Percentiles rank a stretch among this genome's conserved stretches.
Conservation (phyloP, 805 yeast genomes). For the Lipomyces yamanashiensis region DNA sequence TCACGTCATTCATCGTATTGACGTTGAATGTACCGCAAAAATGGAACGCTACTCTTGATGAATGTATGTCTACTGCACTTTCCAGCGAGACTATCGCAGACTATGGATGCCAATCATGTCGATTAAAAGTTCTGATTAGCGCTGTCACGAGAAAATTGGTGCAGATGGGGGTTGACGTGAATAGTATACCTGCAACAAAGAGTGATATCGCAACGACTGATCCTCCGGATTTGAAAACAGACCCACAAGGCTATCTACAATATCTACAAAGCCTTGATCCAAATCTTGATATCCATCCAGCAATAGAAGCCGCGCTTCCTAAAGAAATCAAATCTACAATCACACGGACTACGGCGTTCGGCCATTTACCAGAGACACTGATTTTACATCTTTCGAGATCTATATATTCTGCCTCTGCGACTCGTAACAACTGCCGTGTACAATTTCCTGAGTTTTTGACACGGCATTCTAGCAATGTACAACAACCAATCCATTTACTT, state of each 20-base stretch:
- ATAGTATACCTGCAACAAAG: not conserved
- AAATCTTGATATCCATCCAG: slow-evolving; percentile 60
- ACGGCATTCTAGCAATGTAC: slow-evolving; percentile 40
- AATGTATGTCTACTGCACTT: slow-evolving; percentile 60
- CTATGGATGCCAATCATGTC: slow-evolving; percentile 73
- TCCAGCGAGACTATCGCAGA: slow-evolving; percentile 77
- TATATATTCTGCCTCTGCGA: slow-evolving; percentile 64
- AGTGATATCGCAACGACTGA: not conserved
- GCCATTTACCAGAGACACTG: slow-evolving; percentile 70
- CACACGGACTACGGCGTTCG: slow-evolving; percentile 63
- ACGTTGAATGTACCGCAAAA: slow-evolving; percentile 75
- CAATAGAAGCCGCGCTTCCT: slow-evolving; percentile 47
- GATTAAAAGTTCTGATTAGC: slow-evolving; percentile 45
- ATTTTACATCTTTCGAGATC: slow-evolving; percentile 88
- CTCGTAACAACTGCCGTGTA: slow-evolving; percentile 77
- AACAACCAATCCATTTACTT: not conserved
- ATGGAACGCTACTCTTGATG: slow-evolving; percentile 53
- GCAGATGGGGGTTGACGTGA: not conserved
- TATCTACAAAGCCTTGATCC: slow-evolving; percentile 55
- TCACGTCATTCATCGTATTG: slow-evolving; percentile 67
- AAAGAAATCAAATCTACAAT: slow-evolving; percentile 64
- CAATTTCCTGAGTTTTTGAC: slow-evolving; percentile 60
- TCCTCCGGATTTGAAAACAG: slow-evolving; percentile 24
- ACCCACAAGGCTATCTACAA: slow-evolving; percentile 47
- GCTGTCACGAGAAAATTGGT: not conserved